Base-by-base conservation (phyloP, 352 stramenopile genomes). In the Pythium graminicola region DNA sequence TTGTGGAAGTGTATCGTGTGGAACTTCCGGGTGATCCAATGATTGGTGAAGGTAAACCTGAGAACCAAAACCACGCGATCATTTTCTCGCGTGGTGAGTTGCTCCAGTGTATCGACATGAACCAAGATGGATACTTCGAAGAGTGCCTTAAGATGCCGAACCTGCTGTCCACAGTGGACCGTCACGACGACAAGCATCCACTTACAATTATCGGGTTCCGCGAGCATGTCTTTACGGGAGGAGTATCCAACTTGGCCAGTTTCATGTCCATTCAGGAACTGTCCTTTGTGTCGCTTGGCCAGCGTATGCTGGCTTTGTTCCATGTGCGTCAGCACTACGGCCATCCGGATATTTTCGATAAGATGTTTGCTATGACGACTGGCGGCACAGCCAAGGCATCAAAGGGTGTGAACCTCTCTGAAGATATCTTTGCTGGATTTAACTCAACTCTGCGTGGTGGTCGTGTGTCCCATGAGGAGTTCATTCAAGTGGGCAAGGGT, bases 401-500 rank as follows among this genome's bases (percentile, higher is more conserved):
- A 0, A 93, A 89, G 65, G 80, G 80, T 46, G 54, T 93, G 32
- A 91, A 93, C 40, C 65, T 93, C 41, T 93, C 82, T 0, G 82
- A 93, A 81, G 82, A 93, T 86, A 91, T 93, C 57, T 93, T 93
- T 27, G 77, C 78, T 31, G 82, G 82, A 76, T 93, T 91, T 56
- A 91, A 91, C 69, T 85, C 72, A 24, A 89, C 78, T 0, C 62
- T 93, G 28, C 78, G 82, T 46, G 82, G 82, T 29, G 82, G 82
- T 19, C 70, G 64, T 49, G 73, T 85, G 0, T 87, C 78, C 0
- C 82, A 93, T 57, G 77, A 88, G 65, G 82, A 93, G 57, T 90
- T 89, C 44, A 85, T 90, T 38, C 82, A 93, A 54, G 79, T 90
- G 23, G 96, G 96, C 61, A 99, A 99, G 76, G 96, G 96, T 65